Conservation (phyloP, 768 basidiomycete species). For the Leccinum rimulosum region DNA sequence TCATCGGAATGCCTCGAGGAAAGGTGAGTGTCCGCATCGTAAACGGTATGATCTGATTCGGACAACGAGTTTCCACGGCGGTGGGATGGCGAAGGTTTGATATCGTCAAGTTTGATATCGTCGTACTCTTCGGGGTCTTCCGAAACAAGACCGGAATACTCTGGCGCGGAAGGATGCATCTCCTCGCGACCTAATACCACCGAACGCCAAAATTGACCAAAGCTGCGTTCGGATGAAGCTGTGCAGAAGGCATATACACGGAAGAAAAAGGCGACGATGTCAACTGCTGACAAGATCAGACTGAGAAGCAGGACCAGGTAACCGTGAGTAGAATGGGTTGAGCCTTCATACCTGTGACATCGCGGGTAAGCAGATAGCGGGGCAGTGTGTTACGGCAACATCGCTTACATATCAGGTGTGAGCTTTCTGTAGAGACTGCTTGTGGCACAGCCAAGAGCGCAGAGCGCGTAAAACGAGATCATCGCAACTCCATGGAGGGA, state of each 20-base stretch:
- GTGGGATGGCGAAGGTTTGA: conserved; percentile 32
- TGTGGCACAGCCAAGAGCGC: conserved; percentile 61
- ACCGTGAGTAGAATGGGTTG: conserved; percentile 62
- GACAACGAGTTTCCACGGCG: conserved; percentile 45
- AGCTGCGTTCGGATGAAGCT: conserved; percentile 41
- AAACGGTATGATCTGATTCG: conserved; percentile 57
- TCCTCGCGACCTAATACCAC: conserved; percentile 51
- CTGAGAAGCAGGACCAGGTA: conserved; percentile 51
- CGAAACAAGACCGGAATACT: conserved; percentile 58
- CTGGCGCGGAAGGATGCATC: conserved; percentile 26
- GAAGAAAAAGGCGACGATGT: conserved; percentile 49
- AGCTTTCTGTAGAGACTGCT: conserved; percentile 72
- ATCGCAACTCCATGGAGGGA: conserved; percentile 57
- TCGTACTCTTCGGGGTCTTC: conserved; percentile 58
- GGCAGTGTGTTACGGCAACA: conserved; percentile 17
- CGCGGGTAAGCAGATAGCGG: background rate
- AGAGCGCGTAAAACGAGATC: conserved; percentile 60
- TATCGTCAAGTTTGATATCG: conserved; percentile 41
- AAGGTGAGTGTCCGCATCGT: conserved; percentile 42
- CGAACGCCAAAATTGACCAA: conserved; percentile 54
- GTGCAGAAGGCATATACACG: conserved; percentile 51
- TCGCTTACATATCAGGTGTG: conserved; percentile 76
- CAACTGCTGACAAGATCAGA: conserved; percentile 46
- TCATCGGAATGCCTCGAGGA: conserved; percentile 53
- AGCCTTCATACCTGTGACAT: conserved; percentile 61